Evolutionary conservation across 441 rosid species (phyloP), one percentile per base, ranked within the genome.

Genomic region (Pelargonium hybrid): DNA sequence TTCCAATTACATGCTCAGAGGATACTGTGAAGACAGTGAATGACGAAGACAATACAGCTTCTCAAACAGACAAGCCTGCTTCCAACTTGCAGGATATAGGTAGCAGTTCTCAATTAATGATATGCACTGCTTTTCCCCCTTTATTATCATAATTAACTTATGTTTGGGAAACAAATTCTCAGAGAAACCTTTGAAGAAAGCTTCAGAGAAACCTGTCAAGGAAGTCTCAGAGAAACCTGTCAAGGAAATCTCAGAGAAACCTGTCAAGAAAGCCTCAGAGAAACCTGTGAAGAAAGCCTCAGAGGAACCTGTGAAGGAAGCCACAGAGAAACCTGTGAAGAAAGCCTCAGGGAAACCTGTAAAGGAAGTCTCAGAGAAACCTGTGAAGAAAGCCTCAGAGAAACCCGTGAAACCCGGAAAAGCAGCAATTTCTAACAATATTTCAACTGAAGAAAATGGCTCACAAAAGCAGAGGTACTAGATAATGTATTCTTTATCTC

Each of bases 391-490:
- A 67, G 61, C 65, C 74, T 20, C 64, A 83, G 91, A 71, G 80
- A 85, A 83, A 77, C 76, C 76, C 26, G 25, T 69, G 76, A 83
- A 83, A 73, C 80, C 84, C 43, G 84, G 73, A 81, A 88, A 80
- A 71, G 74, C 81, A 4, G 77, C 74, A 65, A 76, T 72, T 66
- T 70, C 87, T 74, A 70, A 69, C 73, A 76, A 73, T 68, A 87
- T 83, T 77, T 69, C 89, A 70, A 73, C 80, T 37, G 97, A 83
- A 73, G 94, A 86, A 84, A 87, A 77, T 69, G 80, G 87, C 75
- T 94, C 97, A 29, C 91, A 77, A 78, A 94, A 87, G 81, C 98
- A 90, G 83, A 88, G 96, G 97, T 90, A 83, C 70, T 70, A 14
- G 65, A 68, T 70, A 74, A 73, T 71, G 47, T 78, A 14, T 41